A percentile compares a stretch with the other conserved stretches of the same genome.
Evolutionary conservation across 148 eudicot genomes (phyloP).

Genomic region (Heliosperma pusillum): DNA sequence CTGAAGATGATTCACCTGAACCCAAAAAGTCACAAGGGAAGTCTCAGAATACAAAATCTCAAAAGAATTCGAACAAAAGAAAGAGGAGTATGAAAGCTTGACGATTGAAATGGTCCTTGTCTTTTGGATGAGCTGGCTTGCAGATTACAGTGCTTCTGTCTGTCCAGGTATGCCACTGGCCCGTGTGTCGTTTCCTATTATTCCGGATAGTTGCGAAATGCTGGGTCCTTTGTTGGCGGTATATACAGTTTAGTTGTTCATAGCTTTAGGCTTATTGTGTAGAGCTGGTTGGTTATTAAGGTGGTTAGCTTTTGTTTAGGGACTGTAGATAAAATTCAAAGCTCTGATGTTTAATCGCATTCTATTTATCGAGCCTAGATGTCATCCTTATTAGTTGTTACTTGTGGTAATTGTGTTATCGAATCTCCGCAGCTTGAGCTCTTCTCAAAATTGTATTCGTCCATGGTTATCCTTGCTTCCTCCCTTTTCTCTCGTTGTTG

Average conservation of each 20-base stretch:
- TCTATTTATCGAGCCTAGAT: conserved; percentile 24
- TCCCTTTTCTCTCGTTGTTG: background rate
- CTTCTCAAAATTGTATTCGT: background rate
- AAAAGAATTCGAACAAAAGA: conserved; percentile 29
- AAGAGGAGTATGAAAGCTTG: conserved; percentile 20
- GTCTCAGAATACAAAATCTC: conserved; percentile 13
- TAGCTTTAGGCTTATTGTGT: conserved; percentile 7
- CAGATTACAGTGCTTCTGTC: background rate
- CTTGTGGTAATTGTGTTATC: background rate
- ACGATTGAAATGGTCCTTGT: background rate
- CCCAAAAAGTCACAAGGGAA: conserved; percentile 21
- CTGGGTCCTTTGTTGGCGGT: background rate
- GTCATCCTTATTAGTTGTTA: background rate
- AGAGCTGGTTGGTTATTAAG: conserved; percentile 7
- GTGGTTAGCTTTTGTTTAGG: conserved; percentile 22
- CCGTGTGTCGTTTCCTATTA: conserved; percentile 3
- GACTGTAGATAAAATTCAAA: conserved; percentile 24
- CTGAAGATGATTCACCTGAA: conserved; percentile 33
- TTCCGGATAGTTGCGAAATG: conserved; percentile 7
- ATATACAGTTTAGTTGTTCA: conserved; percentile 6
- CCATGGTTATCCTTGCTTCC: background rate
- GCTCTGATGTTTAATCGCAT: background rate
- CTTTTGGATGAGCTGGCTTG: background rate
- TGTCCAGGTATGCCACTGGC: conserved; percentile 8
- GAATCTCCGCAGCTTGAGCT: background rate